Conservation (phyloP, 2,329 filamentous ascomycete species). For the Ilyonectria mors-panacis region DNA sequence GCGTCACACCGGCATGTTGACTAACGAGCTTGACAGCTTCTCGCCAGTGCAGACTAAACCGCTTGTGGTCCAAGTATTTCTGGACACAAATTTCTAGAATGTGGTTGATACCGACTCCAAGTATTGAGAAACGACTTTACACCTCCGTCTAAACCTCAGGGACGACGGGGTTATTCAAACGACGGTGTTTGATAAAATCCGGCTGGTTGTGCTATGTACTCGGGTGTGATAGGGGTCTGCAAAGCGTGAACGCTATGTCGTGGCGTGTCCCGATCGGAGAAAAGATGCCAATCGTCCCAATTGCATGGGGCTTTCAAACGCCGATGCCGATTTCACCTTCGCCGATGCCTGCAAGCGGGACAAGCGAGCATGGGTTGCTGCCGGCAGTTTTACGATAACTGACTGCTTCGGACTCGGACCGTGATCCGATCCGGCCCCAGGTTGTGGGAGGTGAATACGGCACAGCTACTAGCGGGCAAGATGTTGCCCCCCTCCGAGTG, state of each 20-base stretch:
- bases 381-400: conserved; percentile 16
- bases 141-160: background rate
- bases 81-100: background rate
- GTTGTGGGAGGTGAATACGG: background rate
- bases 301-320: conserved; percentile 25
- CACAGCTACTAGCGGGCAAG: background rate
- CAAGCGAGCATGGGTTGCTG: conserved; percentile 19
- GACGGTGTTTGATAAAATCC: background rate
- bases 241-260: background rate
- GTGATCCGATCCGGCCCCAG: background rate
- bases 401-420: background rate
- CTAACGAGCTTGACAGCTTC: background rate
- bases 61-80: background rate
- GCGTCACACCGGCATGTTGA: background rate
- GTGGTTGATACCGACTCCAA: background rate
- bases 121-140: background rate
- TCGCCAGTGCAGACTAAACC: background rate
- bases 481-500: background rate
- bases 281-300: conserved; percentile 10
- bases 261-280: background rate
- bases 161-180: background rate
- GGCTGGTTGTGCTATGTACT: background rate
- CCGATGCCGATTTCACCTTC: conserved; percentile 19
- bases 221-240: background rate
- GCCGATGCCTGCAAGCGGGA: conserved; percentile 17